phyloP scores from a whole-genome alignment of 1,139 yeast genomes.

The Protomyces gravidus region DNA sequence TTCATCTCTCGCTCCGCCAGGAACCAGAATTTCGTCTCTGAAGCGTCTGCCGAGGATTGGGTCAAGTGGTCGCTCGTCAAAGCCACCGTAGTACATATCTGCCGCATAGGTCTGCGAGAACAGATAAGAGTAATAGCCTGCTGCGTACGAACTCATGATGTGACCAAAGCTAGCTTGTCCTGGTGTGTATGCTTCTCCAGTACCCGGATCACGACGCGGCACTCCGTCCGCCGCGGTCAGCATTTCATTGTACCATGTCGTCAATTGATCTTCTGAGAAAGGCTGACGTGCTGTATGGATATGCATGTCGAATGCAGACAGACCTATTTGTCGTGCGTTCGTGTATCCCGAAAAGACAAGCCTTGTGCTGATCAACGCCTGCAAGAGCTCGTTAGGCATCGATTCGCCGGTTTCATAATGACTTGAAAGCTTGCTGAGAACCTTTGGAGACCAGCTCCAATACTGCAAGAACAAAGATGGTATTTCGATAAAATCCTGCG shows the following conservation, averaged over 20 bases:
- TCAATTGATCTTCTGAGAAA: constrained; percentile 39
- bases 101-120: constrained; percentile 83
- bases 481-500: constrained; percentile 83
- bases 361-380: constrained; percentile 60
- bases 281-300: constrained; percentile 55
- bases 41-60: constrained; percentile 36
- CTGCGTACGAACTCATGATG: constrained; percentile 76
- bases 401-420: constrained; percentile 61
- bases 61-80: constrained; percentile 64
- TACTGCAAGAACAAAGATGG: constrained; percentile 86
- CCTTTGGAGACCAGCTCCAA: constrained; percentile 75
- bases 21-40: constrained; percentile 14
- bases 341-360: constrained; percentile 70
- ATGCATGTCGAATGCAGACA: constrained; percentile 70
- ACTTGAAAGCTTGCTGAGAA: constrained; percentile 55
- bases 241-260: constrained; percentile 50
- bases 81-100: constrained; percentile 65
- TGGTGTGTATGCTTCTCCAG: constrained; percentile 47
- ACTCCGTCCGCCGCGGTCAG: constrained; percentile 1
- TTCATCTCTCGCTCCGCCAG: constrained; percentile 22
- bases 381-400: constrained; percentile 56
- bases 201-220: neutral
- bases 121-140: constrained; percentile 81
- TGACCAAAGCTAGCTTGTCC: constrained; percentile 81
- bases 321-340: constrained; percentile 70